Conservation (phyloP, 169 alveolate species). For the Miamiensis avidus region DNA sequence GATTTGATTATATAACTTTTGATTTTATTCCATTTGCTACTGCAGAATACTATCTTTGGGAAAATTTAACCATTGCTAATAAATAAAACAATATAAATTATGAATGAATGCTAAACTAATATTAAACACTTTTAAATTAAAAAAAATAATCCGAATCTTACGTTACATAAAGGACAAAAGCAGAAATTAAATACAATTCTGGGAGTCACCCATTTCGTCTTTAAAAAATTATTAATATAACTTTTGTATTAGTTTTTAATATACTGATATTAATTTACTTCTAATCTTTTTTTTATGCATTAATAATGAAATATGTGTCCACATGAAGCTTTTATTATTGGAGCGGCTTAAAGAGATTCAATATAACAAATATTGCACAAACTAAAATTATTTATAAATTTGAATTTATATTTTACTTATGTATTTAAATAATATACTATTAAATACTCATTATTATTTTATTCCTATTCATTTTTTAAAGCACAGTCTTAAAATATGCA, state of each 20-base stretch:
- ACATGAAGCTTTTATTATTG: slow-evolving; percentile 70
- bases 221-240: too few relatives aligned
- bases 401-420: too few relatives aligned
- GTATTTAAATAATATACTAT: too few relatives aligned
- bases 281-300: slow-evolving; percentile 65
- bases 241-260: too few relatives aligned
- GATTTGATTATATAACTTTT: slow-evolving; percentile 42
- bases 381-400: background rate
- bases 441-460: slow-evolving; percentile 68
- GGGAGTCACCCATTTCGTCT: slow-evolving; percentile 73
- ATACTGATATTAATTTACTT: slow-evolving; percentile 6
- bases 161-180: slow-evolving; percentile 77
- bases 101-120: too few relatives aligned
- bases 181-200: slow-evolving; percentile 72
- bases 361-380: slow-evolving; percentile 76
- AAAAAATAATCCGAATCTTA: too few relatives aligned
- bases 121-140: too few relatives aligned
- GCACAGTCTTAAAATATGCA: slow-evolving; percentile 76
- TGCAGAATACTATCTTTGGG: slow-evolving; percentile 30
- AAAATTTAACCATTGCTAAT: background rate
- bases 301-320: slow-evolving; percentile 71
- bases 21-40: slow-evolving; percentile 21
- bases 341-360: slow-evolving; percentile 75
- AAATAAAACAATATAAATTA: too few relatives aligned
- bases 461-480: slow-evolving; percentile 28